Conservation (phyloP, 441 rosid species). For the Omphalea diandra region DNA sequence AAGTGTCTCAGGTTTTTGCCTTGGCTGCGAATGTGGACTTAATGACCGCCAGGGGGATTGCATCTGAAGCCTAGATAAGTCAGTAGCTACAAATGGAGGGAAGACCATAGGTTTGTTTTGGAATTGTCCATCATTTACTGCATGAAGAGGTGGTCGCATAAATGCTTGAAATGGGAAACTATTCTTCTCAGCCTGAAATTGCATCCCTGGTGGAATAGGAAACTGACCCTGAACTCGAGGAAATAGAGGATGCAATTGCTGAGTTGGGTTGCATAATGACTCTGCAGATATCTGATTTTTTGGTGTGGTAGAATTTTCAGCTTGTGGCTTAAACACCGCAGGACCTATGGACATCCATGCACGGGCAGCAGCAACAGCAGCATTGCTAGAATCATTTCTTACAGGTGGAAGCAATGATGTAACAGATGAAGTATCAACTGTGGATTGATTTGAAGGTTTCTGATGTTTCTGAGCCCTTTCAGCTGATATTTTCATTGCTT, state of each 20-base stretch:
- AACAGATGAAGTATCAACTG: conserved; percentile 26
- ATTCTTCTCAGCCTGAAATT: conserved; percentile 48
- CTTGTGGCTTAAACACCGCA: conserved; percentile 50
- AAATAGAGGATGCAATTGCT: conserved; percentile 53
- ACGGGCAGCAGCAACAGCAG: conserved; percentile 67
- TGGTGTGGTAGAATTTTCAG: conserved; percentile 40
- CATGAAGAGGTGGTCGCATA: conserved; percentile 41
- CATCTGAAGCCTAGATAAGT: conserved; percentile 58
- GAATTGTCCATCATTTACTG: conserved; percentile 45
- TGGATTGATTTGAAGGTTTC: conserved; percentile 39
- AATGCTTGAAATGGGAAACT: conserved; percentile 56
- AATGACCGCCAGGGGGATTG: conserved; percentile 64
- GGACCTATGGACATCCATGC: conserved; percentile 94
- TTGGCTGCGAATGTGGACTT: conserved; percentile 52
- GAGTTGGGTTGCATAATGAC: conserved; percentile 60
- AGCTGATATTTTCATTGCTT: conserved; percentile 53
- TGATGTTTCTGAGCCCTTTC: conserved; percentile 60
- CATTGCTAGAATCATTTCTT: conserved; percentile 61
- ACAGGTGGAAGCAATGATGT: conserved; percentile 38
- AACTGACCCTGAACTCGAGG: conserved; percentile 50
- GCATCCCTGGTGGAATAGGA: conserved; percentile 46
- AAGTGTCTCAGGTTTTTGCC: conserved; percentile 60
- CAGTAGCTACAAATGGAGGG: conserved; percentile 60
- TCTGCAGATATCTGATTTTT: conserved; percentile 65
- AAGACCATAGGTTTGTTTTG: conserved; percentile 49